Percentiles rank a stretch among this genome's conserved stretches.
These are phyloP conservation scores for Catharanthus roseus DNA, from an alignment of 257 asterid genomes.

Conservation along the genomic window DNA sequence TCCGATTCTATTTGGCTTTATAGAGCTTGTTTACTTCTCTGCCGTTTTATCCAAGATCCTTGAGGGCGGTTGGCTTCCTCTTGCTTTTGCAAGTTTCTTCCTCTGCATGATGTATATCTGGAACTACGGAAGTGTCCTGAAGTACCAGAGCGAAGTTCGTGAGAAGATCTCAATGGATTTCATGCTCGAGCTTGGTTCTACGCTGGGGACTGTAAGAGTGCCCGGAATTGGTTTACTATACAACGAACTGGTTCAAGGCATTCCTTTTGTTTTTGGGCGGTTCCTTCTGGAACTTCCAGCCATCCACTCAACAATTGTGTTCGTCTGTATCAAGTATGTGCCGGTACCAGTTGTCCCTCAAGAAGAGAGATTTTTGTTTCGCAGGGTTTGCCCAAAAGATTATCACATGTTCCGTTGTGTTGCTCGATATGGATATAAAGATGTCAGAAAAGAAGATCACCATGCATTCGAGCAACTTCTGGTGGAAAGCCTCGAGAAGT, in stretches of 20 bases:
- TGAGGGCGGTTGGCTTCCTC: conserved; percentile 99
- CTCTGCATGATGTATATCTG: conserved; percentile 79
- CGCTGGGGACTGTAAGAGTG: conserved; percentile 74
- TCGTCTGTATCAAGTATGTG: conserved; percentile 85
- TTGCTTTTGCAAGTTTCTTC: conserved; percentile 70
- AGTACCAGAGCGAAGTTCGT: conserved; percentile 79
- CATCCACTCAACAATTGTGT: conserved; percentile 71
- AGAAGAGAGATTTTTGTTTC: conserved; percentile 75
- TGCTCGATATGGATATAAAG: conserved; percentile 90
- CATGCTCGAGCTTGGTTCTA: conserved; percentile 71
- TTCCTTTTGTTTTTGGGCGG: conserved; percentile 80
- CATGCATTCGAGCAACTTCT: conserved; percentile 71
- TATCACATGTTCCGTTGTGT: conserved; percentile 94
- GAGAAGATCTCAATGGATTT: conserved; percentile 73
- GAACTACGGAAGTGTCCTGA: conserved; percentile 88
- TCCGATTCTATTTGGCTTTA: conserved; percentile 64
- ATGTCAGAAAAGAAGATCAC: conserved; percentile 83
- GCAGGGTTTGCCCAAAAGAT: conserved; percentile 83
- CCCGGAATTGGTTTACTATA: conserved; percentile 89
- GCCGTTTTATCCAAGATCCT: conserved; percentile 73
- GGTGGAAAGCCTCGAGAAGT: conserved; percentile 70
- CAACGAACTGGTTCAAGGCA: conserved; percentile 86
- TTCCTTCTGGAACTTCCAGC: conserved; percentile 85
- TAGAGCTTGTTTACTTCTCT: conserved; percentile 73
- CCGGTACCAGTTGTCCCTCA: conserved; percentile 88